phyloP scores from a whole-genome alignment of 352 stramenopile species.

The Pythium graminicola region DNA sequence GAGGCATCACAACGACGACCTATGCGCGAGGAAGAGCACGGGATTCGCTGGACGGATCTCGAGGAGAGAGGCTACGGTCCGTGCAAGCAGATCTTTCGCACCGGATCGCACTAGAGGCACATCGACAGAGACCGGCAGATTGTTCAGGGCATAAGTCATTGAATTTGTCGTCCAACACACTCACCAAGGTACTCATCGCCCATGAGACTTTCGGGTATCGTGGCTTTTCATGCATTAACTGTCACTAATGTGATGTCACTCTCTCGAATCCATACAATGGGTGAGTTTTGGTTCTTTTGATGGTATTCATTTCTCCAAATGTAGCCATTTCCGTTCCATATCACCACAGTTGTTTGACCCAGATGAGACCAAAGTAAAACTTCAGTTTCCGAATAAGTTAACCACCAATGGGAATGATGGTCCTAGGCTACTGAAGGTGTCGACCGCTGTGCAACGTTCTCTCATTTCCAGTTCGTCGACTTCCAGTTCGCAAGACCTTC shows the following conservation, averaged over 20 bases:
- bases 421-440: neutral
- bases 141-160: neutral
- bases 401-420: conserved; percentile 15
- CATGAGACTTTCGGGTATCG: no score
- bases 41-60: conserved; percentile 5
- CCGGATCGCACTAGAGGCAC: conserved; percentile 7
- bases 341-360: conserved; percentile 2
- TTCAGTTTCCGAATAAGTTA: conserved; percentile 6
- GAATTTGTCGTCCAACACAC: neutral
- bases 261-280: no score
- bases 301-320: neutral
- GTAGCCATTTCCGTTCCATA: conserved; percentile 14
- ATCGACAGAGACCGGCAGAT: neutral
- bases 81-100: conserved; percentile 12
- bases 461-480: conserved; percentile 16
- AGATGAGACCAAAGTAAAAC: conserved; percentile 1
- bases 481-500: conserved; percentile 1
- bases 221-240: no score
- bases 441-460: neutral
- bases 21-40: conserved; percentile 17
- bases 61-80: conserved; percentile 12
- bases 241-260: no score
- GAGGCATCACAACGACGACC: no score
- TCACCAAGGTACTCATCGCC: conserved; percentile 14
- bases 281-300: no score